Conservation (phyloP, 805 yeast species). For the Candida silvicultrix region DNA sequence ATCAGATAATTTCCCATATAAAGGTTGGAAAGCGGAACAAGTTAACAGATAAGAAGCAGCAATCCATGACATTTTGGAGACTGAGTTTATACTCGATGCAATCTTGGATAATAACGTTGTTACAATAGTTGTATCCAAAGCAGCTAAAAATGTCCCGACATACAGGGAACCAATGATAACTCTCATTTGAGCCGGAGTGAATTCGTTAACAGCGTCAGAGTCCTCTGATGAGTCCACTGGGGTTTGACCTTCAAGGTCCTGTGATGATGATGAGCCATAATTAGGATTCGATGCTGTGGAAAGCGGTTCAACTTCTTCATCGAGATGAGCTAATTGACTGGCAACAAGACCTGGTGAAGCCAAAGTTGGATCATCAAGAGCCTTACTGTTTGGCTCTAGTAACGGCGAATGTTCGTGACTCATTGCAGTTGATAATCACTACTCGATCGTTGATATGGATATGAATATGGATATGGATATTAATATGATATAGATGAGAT, state of each 20-base stretch:
- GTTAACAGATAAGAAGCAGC: constrained; percentile 59
- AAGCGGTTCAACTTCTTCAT: constrained; percentile 1
- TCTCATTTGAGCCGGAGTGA: neutral
- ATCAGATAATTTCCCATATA: constrained; percentile 58
- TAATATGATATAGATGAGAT: no score
- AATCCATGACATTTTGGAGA: constrained; percentile 61
- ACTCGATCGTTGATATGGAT: no score
- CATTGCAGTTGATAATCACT: neutral
- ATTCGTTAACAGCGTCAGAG: neutral
- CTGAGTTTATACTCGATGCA: constrained; percentile 57
- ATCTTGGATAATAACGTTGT: constrained; percentile 56
- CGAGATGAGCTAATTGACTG: constrained; percentile 8
- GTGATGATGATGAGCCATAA: constrained; percentile 10
- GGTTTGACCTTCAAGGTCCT: neutral
- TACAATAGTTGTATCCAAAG: constrained; percentile 59
- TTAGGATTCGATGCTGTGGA: neutral
- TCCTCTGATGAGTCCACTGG: neutral
- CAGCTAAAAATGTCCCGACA: constrained; percentile 45
- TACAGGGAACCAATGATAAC: constrained; percentile 31
- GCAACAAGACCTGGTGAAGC: constrained; percentile 13
- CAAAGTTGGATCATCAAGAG: constrained; percentile 13
- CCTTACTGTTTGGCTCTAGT: constrained; percentile 1
- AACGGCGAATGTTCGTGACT: constrained; percentile 1
- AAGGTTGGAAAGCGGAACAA: constrained; percentile 61
- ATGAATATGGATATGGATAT: no score